Conservation (phyloP, 805 yeast species). For the Cyberlindnera subsufficiens region DNA sequence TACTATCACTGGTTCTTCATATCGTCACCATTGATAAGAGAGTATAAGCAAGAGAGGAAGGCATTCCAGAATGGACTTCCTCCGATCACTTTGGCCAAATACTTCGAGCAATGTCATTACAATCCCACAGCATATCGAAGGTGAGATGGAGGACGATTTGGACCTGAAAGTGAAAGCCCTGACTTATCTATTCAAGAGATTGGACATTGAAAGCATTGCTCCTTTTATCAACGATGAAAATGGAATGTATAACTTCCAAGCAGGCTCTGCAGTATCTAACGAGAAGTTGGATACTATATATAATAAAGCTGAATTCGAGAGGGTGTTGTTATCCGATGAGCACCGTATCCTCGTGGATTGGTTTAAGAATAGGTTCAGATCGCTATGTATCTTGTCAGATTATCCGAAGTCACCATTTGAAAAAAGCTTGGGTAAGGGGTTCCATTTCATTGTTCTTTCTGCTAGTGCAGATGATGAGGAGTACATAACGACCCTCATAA, state of each 20-base stretch:
- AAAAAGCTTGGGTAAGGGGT: constrained; percentile 16
- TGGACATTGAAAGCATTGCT: constrained; percentile 36
- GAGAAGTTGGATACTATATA: constrained; percentile 51
- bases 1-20: too few species aligned
- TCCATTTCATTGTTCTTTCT: constrained; percentile 32
- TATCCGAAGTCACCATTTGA: constrained; percentile 32
- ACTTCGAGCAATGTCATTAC: constrained; percentile 29
- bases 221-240: constrained; percentile 33
- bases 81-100: constrained; percentile 30
- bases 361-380: constrained; percentile 59
- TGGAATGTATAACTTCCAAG: constrained; percentile 19
- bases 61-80: constrained; percentile 16
- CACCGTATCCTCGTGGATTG: constrained; percentile 64
- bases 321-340: constrained; percentile 43
- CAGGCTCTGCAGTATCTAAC: constrained; percentile 2
- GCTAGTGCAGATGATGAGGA: constrained; percentile 38
- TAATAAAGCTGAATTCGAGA: constrained; percentile 39
- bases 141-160: constrained; percentile 47
- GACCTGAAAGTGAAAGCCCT: constrained; percentile 59
- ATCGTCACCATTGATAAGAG: too few species aligned
- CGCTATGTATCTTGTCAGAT: constrained; percentile 49
- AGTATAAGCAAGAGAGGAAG: not conserved
- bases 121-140: constrained; percentile 43
- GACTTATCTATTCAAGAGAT: constrained; percentile 49
- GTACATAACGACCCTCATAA: constrained; percentile 39